Evolutionary conservation across 805 yeast species (phyloP).

Genomic region (Teunomyces aglyptinius): DNA sequence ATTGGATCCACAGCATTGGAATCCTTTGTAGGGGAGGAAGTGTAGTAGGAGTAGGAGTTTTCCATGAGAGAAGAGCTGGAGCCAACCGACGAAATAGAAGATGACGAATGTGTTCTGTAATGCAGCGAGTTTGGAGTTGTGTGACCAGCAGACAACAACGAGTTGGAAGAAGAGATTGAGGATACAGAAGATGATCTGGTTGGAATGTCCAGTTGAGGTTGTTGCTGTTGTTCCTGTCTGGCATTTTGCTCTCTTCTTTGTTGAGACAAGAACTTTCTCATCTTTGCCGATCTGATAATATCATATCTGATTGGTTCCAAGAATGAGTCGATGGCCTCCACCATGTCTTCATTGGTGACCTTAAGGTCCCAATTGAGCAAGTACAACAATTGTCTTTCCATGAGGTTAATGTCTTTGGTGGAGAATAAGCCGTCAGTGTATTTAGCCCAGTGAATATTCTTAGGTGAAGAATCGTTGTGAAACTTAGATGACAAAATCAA

Average conservation of each 20-base stretch:
- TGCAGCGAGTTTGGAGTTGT: conserved; percentile 18
- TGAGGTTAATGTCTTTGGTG: conserved; percentile 67
- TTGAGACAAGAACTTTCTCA: conserved; percentile 29
- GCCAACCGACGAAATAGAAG: conserved; percentile 8
- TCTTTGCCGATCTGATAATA: conserved; percentile 31
- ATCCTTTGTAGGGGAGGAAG: conserved; percentile 5
- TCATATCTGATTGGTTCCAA: conserved; percentile 51
- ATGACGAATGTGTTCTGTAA: conserved; percentile 20
- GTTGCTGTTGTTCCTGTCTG: conserved; percentile 4
- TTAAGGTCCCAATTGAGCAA: conserved; percentile 69
- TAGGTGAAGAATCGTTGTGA: conserved; percentile 77
- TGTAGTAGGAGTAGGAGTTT: conserved; percentile 5
- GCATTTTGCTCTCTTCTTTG: conserved; percentile 20
- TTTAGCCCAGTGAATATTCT: conserved; percentile 75
- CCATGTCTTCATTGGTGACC: conserved; percentile 45
- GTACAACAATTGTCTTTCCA: conserved; percentile 74
- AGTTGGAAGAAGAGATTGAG: not conserved
- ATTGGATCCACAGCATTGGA: conserved; percentile 26
- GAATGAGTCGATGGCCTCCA: conserved; percentile 41
- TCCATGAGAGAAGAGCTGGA: conserved; percentile 9
- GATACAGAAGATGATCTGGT: conserved; percentile 1
- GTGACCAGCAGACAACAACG: conserved; percentile 3
- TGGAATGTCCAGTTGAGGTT: not conserved
- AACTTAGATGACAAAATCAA: conserved; percentile 69
- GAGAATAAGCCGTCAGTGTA: conserved; percentile 73